phyloP scores from a whole-genome alignment of 768 basidiomycete genomes.

The Boletales sp. region DNA sequence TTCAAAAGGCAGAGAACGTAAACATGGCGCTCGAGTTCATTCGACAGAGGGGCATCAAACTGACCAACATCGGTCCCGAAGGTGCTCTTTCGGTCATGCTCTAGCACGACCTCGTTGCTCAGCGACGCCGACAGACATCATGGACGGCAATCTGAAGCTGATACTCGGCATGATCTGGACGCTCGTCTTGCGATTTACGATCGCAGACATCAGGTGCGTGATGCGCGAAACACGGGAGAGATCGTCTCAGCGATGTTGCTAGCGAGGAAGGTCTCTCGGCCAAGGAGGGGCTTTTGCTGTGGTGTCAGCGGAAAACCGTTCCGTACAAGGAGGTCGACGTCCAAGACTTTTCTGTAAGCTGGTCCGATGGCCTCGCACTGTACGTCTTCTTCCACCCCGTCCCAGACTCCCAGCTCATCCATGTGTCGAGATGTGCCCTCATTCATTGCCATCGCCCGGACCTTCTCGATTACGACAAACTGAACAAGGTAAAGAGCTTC shows the following conservation, averaged over 20 bases:
- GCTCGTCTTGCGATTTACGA: conserved; percentile 93
- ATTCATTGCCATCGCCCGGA: conserved; percentile 98
- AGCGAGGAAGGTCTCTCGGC: conserved; percentile 99
- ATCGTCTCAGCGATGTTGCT: conserved; percentile 14
- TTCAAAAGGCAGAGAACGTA: conserved; percentile 98
- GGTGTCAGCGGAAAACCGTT: conserved; percentile 96
- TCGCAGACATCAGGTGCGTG: conserved; percentile 92
- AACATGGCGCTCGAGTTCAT: conserved; percentile 97
- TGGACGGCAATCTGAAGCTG: conserved; percentile 97
- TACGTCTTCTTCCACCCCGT: conserved; percentile 35
- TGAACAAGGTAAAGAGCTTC: conserved; percentile 65
- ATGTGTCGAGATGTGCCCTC: conserved; percentile 76
- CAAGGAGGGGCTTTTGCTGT: conserved; percentile 93
- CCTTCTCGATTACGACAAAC: conserved; percentile 80
- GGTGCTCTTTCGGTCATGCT: conserved; percentile 39
- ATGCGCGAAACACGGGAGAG: not conserved
- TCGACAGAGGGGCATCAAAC: conserved; percentile 85
- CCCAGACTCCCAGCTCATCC: conserved; percentile 6
- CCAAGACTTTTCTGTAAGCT: conserved; percentile 88
- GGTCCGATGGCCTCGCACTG: conserved; percentile 95
- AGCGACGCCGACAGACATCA: conserved; percentile 66
- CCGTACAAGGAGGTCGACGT: conserved; percentile 91
- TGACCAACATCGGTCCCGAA: conserved; percentile 98
- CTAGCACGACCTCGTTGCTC: not conserved
- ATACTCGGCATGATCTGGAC: conserved; percentile 99